Evolutionary conservation across 2,329 filamentous ascomycete genomes (phyloP), one percentile per base, ranked within the genome.

Genomic region (Trichoderma sp.): DNA sequence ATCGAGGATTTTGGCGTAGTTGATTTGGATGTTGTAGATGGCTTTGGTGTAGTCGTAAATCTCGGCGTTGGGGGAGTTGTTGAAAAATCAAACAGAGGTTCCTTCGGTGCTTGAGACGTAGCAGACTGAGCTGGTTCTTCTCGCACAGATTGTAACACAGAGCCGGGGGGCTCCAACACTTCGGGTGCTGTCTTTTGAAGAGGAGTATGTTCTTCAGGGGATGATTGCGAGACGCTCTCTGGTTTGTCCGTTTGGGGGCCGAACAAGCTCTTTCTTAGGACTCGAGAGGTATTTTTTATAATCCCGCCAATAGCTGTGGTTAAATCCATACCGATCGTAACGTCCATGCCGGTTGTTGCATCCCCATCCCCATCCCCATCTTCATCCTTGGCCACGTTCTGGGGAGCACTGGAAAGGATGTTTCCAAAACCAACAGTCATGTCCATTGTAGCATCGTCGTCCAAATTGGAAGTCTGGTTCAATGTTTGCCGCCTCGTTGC

Each of bases 251-350:
- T 83, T 73, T 89, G 87, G 70, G 85, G 78, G 71, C 89, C 86
- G 85, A 89, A 87, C 13, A 86, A 75, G 56, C 82, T 82, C 74
- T 86, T 89, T 9, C 83, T 86, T 39, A 78, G 74, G 70, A 79
- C 70, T 39, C 74, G 73, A 9, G 73, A 73, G 27, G 64, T 71
- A 37, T 72, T 75, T 27, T 69, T 76, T 74, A 91, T 79, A 60
- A 92, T 91, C 9, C 83, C 82, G 10, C 90, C 89, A 56, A 91
- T 80, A 6, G 85, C 86, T 54, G 82, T 82, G 2, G 89, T 91
- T 75, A 91, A 87, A 54, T 91, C 89, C 89, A 92, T 91, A 1
- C 84, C 32, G 15, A 19, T 56, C 22, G 54, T 67, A n/a, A 19
- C 53, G 35, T 66, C 64, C 17, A 92, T 91, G 1, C 84, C 32